These are phyloP conservation scores for Rhynchosporium agropyri DNA, from an alignment of 2,329 filamentous ascomycete genomes.

Conservation along the genomic window DNA sequence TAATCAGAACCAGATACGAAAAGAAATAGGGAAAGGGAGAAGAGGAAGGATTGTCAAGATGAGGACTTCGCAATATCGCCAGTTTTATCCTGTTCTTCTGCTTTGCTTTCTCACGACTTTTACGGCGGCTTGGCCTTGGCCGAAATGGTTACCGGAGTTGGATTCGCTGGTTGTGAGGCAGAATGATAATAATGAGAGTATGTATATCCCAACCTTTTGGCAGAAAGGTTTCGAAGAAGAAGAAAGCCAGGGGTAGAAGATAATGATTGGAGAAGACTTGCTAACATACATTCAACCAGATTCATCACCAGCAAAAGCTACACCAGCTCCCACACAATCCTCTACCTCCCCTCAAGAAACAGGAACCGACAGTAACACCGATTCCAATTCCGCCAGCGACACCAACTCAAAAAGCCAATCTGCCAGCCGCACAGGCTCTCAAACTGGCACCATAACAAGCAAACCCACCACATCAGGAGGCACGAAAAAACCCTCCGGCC, in stretches of 20 bases:
- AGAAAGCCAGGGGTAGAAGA: neutral
- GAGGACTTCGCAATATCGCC: slow-evolving; percentile 52
- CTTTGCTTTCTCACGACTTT: slow-evolving; percentile 50
- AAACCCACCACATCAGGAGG: slow-evolving; percentile 15
- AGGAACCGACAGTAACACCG: slow-evolving; percentile 7
- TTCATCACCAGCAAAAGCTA: slow-evolving; percentile 3
- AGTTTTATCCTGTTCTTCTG: slow-evolving; percentile 53
- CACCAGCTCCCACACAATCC: slow-evolving; percentile 4
- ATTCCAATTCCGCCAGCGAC: neutral
- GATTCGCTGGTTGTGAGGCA: slow-evolving; percentile 56
- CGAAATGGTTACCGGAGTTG: slow-evolving; percentile 56
- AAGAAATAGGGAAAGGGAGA: neutral
- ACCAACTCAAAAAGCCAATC: no score
- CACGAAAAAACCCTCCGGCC: slow-evolving; percentile 23
- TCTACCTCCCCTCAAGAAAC: slow-evolving; percentile 14
- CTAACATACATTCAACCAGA: slow-evolving; percentile 4
- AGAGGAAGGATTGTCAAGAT: slow-evolving; percentile 45
- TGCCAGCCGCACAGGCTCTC: slow-evolving; percentile 9
- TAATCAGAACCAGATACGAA: slow-evolving; percentile 18
- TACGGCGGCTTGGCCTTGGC: slow-evolving; percentile 54
- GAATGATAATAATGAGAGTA: slow-evolving; percentile 42
- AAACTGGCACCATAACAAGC: slow-evolving; percentile 14
- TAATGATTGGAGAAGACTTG: neutral
- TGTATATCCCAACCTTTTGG: neutral
- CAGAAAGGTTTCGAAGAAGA: neutral